phyloP scores from a whole-genome alignment of 306 rosid genomes.

The Lathyrus sativus region DNA sequence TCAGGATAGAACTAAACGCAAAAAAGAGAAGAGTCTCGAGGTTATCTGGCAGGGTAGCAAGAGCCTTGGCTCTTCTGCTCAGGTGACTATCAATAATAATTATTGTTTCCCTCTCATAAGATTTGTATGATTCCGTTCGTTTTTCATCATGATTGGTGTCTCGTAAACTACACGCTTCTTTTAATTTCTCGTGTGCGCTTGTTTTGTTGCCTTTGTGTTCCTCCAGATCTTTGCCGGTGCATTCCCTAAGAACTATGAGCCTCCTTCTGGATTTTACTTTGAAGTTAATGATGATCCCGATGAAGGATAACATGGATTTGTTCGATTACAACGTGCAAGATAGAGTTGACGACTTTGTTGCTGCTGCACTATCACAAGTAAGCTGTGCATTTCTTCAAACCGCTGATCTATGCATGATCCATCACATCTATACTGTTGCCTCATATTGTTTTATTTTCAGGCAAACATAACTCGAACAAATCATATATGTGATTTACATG shows the following conservation, averaged over 20 bases:
- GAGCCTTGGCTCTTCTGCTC: slow-evolving; percentile 74
- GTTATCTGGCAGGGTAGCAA: slow-evolving; percentile 78
- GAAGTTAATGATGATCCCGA: slow-evolving; percentile 64
- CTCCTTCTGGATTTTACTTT: slow-evolving; percentile 69
- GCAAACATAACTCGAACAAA: slow-evolving; percentile 93
- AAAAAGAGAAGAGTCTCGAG: slow-evolving; percentile 79
- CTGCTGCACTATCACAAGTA: slow-evolving; percentile 81
- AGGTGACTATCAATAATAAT: slow-evolving; percentile 48
- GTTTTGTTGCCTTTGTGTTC: slow-evolving; percentile 31
- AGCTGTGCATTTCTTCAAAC: slow-evolving; percentile 41
- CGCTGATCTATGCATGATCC: slow-evolving; percentile 32
- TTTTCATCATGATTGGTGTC: slow-evolving; percentile 25
- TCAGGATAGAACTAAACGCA: slow-evolving; percentile 77
- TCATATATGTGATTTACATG: no score
- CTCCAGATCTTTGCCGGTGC: slow-evolving; percentile 71
- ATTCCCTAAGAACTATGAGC: slow-evolving; percentile 74
- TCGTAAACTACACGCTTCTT: slow-evolving; percentile 21
- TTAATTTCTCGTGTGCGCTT: slow-evolving; percentile 28
- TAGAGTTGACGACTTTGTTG: slow-evolving; percentile 74
- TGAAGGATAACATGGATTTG: slow-evolving; percentile 68
- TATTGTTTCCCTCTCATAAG: slow-evolving; percentile 2
- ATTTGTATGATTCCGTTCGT: slow-evolving; percentile 23
- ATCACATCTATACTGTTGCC: slow-evolving; percentile 26
- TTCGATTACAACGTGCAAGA: slow-evolving; percentile 78
- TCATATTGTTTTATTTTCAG: slow-evolving; percentile 51